phyloP scores from a whole-genome alignment of 2,329 filamentous ascomycete species.

The Tolypocladium sp. region DNA sequence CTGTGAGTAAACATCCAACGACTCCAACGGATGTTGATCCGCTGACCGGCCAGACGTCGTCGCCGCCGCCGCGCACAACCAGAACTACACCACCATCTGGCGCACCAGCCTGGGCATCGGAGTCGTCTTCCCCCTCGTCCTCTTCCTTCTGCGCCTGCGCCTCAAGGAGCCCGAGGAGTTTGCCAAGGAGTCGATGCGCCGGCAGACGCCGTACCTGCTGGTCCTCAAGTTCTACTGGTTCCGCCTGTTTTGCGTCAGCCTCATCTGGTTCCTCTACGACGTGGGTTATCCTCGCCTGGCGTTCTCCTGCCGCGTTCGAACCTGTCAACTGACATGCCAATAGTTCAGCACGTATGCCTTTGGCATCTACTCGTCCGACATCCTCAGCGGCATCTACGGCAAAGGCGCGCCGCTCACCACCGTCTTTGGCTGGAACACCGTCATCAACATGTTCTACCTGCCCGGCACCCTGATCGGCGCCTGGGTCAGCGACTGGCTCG shows the following conservation, averaged over 20 bases:
- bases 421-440: conserved; percentile 77
- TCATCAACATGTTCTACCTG: conserved; percentile 84
- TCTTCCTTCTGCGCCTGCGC: conserved; percentile 63
- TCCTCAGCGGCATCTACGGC: conserved; percentile 58
- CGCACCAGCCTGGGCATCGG: conserved; percentile 71
- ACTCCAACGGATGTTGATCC: not conserved
- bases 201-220: conserved; percentile 45
- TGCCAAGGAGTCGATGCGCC: conserved; percentile 58
- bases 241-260: conserved; percentile 57
- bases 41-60: conserved; percentile 29
- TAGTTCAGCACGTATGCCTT: conserved; percentile 77
- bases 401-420: conserved; percentile 57
- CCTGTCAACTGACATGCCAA: not conserved
- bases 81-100: conserved; percentile 69
- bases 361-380: conserved; percentile 72
- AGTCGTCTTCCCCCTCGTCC: conserved; percentile 63
- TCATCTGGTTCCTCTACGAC: conserved; percentile 82
- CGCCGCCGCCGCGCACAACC: conserved; percentile 45
- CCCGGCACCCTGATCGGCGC: conserved; percentile 74
- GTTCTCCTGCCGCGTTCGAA: not conserved
- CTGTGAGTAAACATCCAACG: conserved; percentile 18
- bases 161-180: conserved; percentile 75
- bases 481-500: conserved; percentile 67
- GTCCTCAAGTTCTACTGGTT: conserved; percentile 62
- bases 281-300: conserved; percentile 25